Evolutionary conservation across 164 flowering plant genomes (phyloP).

Genomic region (Aristolochia fimbriata): DNA sequence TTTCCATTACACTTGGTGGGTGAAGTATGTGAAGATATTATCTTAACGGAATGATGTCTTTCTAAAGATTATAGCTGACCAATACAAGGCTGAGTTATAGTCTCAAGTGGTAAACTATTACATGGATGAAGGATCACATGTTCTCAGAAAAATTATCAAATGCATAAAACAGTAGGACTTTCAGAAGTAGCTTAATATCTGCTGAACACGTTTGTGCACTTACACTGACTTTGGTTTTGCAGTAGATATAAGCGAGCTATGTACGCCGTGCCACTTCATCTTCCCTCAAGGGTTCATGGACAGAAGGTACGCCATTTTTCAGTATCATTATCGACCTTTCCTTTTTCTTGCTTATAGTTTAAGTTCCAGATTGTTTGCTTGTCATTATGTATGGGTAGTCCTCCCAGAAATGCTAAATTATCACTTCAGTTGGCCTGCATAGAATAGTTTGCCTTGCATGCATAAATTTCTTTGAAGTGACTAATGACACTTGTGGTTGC

Average conservation of each 20-base stretch:
- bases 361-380: not conserved
- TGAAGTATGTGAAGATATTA: not conserved
- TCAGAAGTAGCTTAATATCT: not conserved
- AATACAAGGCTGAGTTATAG: too few species aligned
- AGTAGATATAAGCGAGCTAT: conserved; percentile 34
- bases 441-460: too few species aligned
- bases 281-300: conserved; percentile 9
- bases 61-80: not conserved
- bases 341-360: not conserved
- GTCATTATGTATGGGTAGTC: not conserved
- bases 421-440: not conserved
- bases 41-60: not conserved
- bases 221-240: conserved; percentile 7
- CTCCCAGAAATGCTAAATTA: not conserved
- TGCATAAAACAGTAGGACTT: not conserved
- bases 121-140: not conserved
- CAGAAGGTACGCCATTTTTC: conserved; percentile 10
- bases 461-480: too few species aligned
- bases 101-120: not conserved
- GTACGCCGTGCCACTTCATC: conserved; percentile 30
- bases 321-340: not conserved
- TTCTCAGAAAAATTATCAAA: not conserved
- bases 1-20: too few species aligned
- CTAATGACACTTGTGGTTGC: too few species aligned
- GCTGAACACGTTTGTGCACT: not conserved